phyloP scores from a whole-genome alignment of 768 basidiomycete genomes.

The Rhizopogon roseolus region DNA sequence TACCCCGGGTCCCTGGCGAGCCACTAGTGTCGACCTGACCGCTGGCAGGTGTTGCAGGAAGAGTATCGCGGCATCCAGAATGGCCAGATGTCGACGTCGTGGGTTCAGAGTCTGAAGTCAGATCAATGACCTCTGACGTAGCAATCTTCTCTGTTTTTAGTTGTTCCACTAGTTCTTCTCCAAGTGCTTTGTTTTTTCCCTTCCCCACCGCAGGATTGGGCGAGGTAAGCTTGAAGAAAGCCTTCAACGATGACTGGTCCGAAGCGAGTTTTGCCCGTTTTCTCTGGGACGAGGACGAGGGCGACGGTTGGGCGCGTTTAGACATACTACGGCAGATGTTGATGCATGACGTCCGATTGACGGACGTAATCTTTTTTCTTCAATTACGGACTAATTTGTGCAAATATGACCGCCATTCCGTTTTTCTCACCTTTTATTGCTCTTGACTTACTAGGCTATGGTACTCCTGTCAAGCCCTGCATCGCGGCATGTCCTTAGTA shows the following conservation, averaged over 20 bases:
- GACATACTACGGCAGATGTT: background rate
- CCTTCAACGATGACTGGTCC: conserved; percentile 17
- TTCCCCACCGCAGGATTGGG: background rate
- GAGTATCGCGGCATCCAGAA: no score
- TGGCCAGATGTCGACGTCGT: no score
- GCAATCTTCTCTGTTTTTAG: background rate
- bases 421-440: background rate
- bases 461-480: background rate
- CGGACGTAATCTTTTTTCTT: background rate
- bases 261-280: conserved; percentile 17
- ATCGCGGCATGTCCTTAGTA: background rate
- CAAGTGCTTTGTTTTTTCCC: background rate
- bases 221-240: conserved; percentile 18
- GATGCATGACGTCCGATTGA: background rate
- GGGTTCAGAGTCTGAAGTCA: background rate
- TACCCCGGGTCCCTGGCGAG: background rate
- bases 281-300: conserved; percentile 2
- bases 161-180: background rate
- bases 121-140: background rate
- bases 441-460: no score
- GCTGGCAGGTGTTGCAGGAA: background rate
- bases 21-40: background rate
- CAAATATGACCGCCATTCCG: background rate
- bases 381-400: background rate
- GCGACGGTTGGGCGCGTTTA: conserved; percentile 7